Percentiles rank a stretch among this genome's conserved stretches.
Evolutionary conservation across 768 basidiomycete species (phyloP).

Genomic region (Podaxis sp.): DNA sequence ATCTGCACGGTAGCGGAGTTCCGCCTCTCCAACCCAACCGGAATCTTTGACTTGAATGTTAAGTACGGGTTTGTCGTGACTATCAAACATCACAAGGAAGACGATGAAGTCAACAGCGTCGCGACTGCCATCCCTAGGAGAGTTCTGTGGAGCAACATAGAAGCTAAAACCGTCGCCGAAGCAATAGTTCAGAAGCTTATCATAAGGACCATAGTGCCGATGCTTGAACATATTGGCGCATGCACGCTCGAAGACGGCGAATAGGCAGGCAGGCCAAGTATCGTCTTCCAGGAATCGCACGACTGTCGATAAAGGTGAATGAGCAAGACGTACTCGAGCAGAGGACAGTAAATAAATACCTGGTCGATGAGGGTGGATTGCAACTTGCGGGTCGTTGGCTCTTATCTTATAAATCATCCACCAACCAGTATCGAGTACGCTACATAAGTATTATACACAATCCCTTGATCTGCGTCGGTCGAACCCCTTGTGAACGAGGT

Average conservation of each 20-base stretch:
- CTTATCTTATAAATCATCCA: too few species aligned
- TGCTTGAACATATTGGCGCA: slow-evolving; percentile 11
- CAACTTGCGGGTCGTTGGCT: too few species aligned
- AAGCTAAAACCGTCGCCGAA: slow-evolving; percentile 15
- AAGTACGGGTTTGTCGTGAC: slow-evolving; percentile 9
- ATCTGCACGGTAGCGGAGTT: slow-evolving; percentile 13
- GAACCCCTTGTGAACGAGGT: too few species aligned
- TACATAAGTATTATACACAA: too few species aligned
- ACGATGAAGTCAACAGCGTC: slow-evolving; percentile 17
- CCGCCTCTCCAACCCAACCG: not conserved
- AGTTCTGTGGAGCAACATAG: slow-evolving; percentile 17
- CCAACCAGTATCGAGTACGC: too few species aligned
- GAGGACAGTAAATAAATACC: too few species aligned
- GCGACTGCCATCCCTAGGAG: not conserved
- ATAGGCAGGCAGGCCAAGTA: slow-evolving; percentile 16
- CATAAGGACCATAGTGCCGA: slow-evolving; percentile 19
- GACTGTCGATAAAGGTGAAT: not conserved
- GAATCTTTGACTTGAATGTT: slow-evolving; percentile 18
- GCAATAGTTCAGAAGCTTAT: slow-evolving; percentile 19
- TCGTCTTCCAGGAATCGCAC: slow-evolving; percentile 16
- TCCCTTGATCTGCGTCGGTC: too few species aligned
- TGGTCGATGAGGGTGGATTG: too few species aligned
- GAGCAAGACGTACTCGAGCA: too few species aligned
- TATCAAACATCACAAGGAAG: slow-evolving; percentile 5
- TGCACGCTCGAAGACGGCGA: slow-evolving; percentile 11